These are phyloP conservation scores for Laetiporus sulphureus DNA, from an alignment of 1,284 basidiomycete species.

Conservation along the genomic window DNA sequence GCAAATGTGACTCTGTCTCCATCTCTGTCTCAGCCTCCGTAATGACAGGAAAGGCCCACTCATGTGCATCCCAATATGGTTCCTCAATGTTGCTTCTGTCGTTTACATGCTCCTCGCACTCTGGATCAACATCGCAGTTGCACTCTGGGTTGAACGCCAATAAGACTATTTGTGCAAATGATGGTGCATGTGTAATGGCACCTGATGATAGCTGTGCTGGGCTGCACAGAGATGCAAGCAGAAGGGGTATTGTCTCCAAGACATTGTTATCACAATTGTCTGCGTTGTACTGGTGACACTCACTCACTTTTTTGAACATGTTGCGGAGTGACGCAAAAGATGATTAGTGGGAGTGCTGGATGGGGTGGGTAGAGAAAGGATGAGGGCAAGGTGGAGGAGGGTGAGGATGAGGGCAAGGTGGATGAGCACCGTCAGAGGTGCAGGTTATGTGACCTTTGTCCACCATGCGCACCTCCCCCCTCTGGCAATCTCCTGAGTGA, in stretches of 20 bases:
- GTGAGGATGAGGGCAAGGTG: no score
- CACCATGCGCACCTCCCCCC: no score
- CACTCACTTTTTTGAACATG: no score
- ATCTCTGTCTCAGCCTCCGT: no score
- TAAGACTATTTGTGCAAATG: constrained; percentile 57
- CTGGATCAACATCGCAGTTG: constrained; percentile 31
- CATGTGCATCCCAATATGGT: constrained; percentile 59
- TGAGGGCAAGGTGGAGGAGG: no score
- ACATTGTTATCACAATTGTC: constrained; percentile 18
- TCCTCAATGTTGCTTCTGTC: constrained; percentile 32
- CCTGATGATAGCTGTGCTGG: constrained; percentile 13
- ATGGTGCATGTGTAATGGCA: constrained; percentile 35
- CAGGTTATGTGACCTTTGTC: no score
- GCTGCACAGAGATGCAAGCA: constrained; percentile 19
- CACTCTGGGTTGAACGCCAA: constrained; percentile 49
- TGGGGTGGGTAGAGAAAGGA: no score
- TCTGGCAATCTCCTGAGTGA: no score
- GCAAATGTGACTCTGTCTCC: constrained; percentile 36
- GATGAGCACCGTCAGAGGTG: no score
- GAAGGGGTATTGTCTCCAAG: constrained; percentile 37
- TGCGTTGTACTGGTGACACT: constrained; percentile 27
- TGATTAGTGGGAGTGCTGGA: no score
- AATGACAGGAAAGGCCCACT: no score
- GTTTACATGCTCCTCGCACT: constrained; percentile 35
- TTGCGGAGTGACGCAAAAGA: no score